Evolutionary conservation across 495 filamentous ascomycete species (phyloP), one percentile per base, ranked within the genome.

Genomic region (Copromyces sp.): DNA sequence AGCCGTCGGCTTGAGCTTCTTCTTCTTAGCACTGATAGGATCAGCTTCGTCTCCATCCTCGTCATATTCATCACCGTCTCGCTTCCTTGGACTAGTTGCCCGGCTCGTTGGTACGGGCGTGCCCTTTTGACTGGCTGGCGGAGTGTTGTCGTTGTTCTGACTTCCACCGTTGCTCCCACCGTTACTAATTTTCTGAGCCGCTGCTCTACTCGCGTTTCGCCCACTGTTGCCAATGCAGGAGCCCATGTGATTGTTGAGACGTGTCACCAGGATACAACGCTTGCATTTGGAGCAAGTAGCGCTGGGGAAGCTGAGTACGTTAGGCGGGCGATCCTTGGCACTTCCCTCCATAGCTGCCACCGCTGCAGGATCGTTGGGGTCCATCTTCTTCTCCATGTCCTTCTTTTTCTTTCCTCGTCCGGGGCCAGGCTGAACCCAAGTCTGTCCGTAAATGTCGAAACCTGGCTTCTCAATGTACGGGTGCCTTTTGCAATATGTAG

Each of bases 401-500:
- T 87, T 88, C 81, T 89, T 88, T 79, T 89, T 89, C 81, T 89
- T 87, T 70, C 86, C 86, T 65, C 85, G 79, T 3, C 86, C 86
- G 1, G 86, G 86, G 2, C 86, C 86, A 9, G 83, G 83, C 39
- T 80, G 80, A 37, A 87, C 82, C 82, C 84, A 95, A 11, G 89
- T 90, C 77, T 94, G 93, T 69, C 92, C 93, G 78, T 95, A 93
- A 53, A 95, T 91, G 78, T 96, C 93, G 81, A 90, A 90, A 70
- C 91, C 91, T 3, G 90, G 88, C 77, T 89, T 87, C 70, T 87
- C 87, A 76, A 92, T 89, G 81, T 90, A 90, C 12, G 93, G 92
- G 69, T 89, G 89, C 72, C 88, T 90, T 76, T 89, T 89, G 84
- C 93, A 96, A 81, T 94, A 96, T 80, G 87, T 84, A 75, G 87